Evolutionary conservation across 163 green algal species (phyloP).

Genomic region (Scenedesmus sp.): DNA sequence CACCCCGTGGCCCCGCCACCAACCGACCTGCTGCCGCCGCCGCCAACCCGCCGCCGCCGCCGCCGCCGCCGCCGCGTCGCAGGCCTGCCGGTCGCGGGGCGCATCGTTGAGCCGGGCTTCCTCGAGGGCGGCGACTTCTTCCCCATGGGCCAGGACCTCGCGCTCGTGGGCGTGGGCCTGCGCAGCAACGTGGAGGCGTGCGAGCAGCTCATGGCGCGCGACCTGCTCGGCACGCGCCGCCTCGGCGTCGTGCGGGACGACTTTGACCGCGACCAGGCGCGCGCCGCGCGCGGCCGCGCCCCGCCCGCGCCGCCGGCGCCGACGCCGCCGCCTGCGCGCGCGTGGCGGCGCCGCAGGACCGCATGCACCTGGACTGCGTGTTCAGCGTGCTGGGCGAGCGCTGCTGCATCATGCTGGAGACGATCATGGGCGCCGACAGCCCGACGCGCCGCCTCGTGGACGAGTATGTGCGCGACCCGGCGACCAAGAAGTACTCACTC

Average conservation of each 20-base stretch:
- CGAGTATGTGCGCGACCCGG: slow-evolving; percentile 76
- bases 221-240: slow-evolving; percentile 86
- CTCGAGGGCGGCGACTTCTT: slow-evolving; percentile 91
- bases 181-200: slow-evolving; percentile 90
- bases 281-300: neutral
- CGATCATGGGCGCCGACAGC: slow-evolving; percentile 85
- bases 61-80: neutral
- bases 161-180: slow-evolving; percentile 84
- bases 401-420: slow-evolving; percentile 93
- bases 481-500: slow-evolving; percentile 74
- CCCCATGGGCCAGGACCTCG: slow-evolving; percentile 53
- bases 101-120: slow-evolving; percentile 81
- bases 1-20: too few relatives aligned
- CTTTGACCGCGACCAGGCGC: slow-evolving; percentile 90
- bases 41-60: too few relatives aligned
- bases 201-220: slow-evolving; percentile 86
- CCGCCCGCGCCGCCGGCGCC: too few relatives aligned
- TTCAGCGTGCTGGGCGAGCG: slow-evolving; percentile 88
- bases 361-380: slow-evolving; percentile 98
- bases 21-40: too few relatives aligned
- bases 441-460: slow-evolving; percentile 88
- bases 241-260: slow-evolving; percentile 93
- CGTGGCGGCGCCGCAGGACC: slow-evolving; percentile 72
- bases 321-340: neutral
- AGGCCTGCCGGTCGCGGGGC: slow-evolving; percentile 84